A percentile compares a stretch with the other conserved stretches of the same genome.
These are phyloP conservation scores for Dipsacomyces acuminosporus DNA, from an alignment of 371 early-diverging fungal genomes.

Conservation along the genomic window DNA sequence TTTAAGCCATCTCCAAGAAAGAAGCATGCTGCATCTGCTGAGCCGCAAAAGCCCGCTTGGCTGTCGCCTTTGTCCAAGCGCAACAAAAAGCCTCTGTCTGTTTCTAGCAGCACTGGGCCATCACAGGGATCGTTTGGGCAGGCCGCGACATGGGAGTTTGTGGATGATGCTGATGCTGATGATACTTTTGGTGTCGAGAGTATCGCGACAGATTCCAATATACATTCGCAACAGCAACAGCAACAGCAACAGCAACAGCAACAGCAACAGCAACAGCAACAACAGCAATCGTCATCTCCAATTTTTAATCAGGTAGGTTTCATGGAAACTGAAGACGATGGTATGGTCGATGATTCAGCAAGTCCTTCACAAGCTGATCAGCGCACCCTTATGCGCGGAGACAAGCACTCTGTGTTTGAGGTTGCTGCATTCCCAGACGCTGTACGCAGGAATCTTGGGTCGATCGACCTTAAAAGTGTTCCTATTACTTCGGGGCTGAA, in stretches of 20 bases:
- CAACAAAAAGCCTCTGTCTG: no score
- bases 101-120: no score
- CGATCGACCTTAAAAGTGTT: conserved; percentile 2
- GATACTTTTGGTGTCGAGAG: no score
- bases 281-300: neutral
- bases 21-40: conserved; percentile 4
- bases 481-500: conserved; percentile 16
- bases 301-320: neutral
- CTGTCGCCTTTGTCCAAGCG: conserved; percentile 5
- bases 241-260: neutral
- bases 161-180: no score
- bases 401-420: conserved; percentile 27
- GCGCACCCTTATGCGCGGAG: conserved; percentile 21
- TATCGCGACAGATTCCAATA: no score
- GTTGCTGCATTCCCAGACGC: conserved; percentile 17
- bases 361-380: neutral
- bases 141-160: no score
- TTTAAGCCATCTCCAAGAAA: conserved; percentile 1
- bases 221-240: neutral
- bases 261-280: neutral
- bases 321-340: neutral
- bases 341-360: neutral
- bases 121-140: no score
- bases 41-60: conserved; percentile 4
- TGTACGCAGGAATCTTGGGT: conserved; percentile 7